phyloP scores from a whole-genome alignment of 2,329 filamentous ascomycete genomes.

The Stagonosporopsis cucurbitacearum region DNA sequence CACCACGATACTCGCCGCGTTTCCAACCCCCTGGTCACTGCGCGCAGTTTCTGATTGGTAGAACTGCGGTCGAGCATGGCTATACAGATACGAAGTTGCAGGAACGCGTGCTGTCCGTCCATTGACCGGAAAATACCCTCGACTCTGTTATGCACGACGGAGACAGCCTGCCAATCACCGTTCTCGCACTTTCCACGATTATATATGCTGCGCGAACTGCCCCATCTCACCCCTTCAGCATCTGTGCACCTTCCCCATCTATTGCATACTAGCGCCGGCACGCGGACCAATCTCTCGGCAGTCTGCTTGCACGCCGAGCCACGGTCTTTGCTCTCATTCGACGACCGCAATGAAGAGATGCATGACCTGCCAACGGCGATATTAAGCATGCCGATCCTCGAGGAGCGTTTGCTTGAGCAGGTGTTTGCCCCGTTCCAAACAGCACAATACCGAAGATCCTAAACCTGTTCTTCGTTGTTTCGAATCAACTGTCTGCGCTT shows the following conservation, averaged over 20 bases:
- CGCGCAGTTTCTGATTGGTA: neutral
- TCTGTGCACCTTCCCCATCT: constrained; percentile 29
- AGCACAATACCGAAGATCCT: neutral
- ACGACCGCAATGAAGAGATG: neutral
- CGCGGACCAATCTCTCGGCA: constrained; percentile 10
- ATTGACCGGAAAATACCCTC: neutral
- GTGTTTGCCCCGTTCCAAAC: constrained; percentile 2
- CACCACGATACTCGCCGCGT: neutral
- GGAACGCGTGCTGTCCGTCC: constrained; percentile 4
- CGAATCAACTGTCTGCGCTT: neutral
- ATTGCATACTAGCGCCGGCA: constrained; percentile 20
- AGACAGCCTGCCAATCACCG: constrained; percentile 5
- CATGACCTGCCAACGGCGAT: constrained; percentile 4
- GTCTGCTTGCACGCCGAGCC: constrained; percentile 13
- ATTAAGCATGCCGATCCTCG: constrained; percentile 12
- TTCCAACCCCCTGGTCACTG: neutral
- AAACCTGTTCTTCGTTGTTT: neutral
- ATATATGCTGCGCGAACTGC: neutral
- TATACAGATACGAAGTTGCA: constrained; percentile 2
- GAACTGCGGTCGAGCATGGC: neutral
- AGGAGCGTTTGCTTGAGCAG: constrained; percentile 6
- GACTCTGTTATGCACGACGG: neutral
- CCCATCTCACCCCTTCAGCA: neutral
- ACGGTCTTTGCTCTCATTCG: constrained; percentile 2
- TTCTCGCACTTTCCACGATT: constrained; percentile 8